Percentiles rank a stretch among this genome's conserved stretches.
Conservation (phyloP, 768 basidiomycete genomes). For the Mycena albidolilacea region DNA sequence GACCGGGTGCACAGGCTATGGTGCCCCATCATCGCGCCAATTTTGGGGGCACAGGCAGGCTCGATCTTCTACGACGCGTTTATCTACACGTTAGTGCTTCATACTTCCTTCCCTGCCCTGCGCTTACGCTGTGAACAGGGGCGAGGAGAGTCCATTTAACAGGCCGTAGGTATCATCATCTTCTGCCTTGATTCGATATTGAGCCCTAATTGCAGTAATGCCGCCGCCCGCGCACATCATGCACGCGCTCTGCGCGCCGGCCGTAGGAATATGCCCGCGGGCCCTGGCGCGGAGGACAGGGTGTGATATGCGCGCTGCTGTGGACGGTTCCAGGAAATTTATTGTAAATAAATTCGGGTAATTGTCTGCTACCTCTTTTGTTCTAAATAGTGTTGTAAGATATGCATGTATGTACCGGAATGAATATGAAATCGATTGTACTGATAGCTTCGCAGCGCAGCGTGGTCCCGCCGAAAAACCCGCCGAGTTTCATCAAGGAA, state of each 20-base stretch:
- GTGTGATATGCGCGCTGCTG: conserved; percentile 18
- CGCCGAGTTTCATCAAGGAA: neutral
- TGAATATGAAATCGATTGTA: neutral
- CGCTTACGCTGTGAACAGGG: conserved; percentile 38
- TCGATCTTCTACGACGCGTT: conserved; percentile 71
- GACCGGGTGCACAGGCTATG: conserved; percentile 59
- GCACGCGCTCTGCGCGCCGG: conserved; percentile 25
- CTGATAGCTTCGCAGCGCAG: neutral
- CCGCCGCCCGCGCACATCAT: conserved; percentile 29
- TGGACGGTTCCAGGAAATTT: neutral
- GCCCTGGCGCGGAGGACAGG: conserved; percentile 31
- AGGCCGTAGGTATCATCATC: conserved; percentile 58
- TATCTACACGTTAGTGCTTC: conserved; percentile 55
- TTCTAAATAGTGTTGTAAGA: neutral
- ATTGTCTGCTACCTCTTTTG: conserved; percentile 4
- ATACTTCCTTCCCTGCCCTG: too few species aligned
- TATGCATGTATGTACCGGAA: neutral
- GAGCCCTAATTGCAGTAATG: conserved; percentile 16
- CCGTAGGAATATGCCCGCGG: conserved; percentile 32
- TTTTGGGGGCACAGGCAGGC: conserved; percentile 71
- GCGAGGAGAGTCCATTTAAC: conserved; percentile 69
- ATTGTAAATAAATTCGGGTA: conserved; percentile 20
- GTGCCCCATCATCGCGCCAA: conserved; percentile 73
- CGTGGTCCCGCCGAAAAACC: neutral
- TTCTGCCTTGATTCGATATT: neutral